phyloP scores from a whole-genome alignment of 495 filamentous ascomycete species.

The Letharia lupina region DNA sequence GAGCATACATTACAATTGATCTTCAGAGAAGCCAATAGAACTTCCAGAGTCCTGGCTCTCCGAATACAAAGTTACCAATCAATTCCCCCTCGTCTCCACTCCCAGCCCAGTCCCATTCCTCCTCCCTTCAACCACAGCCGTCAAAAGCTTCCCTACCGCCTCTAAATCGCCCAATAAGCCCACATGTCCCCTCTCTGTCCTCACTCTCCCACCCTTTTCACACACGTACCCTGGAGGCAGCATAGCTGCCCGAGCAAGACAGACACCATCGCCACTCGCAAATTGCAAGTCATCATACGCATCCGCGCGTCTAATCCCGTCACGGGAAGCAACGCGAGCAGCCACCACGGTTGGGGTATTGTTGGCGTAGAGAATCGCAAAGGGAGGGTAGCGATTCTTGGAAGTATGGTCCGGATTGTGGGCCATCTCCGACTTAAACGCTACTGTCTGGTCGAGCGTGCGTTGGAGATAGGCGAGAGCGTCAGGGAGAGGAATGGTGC shows the following conservation, averaged over 20 bases:
- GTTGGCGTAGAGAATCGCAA: conserved; percentile 83
- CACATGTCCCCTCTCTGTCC: conserved; percentile 78
- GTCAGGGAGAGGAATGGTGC: conserved; percentile 42
- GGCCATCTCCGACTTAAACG: conserved; percentile 65
- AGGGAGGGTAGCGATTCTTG: conserved; percentile 67
- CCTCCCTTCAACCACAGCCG: conserved; percentile 56
- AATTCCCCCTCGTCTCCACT: background rate
- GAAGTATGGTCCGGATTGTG: conserved; percentile 51
- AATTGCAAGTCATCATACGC: conserved; percentile 85
- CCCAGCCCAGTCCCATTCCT: conserved; percentile 52
- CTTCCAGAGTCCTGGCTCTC: background rate
- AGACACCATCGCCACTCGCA: conserved; percentile 82
- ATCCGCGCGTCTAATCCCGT: conserved; percentile 64
- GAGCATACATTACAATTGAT: background rate
- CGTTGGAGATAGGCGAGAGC: conserved; percentile 67
- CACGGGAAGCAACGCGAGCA: conserved; percentile 57
- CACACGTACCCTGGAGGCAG: conserved; percentile 69
- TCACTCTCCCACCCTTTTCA: conserved; percentile 62
- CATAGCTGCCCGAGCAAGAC: conserved; percentile 79
- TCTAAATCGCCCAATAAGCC: conserved; percentile 77
- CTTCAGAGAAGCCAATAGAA: background rate
- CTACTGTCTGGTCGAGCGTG: conserved; percentile 59
- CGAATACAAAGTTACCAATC: background rate
- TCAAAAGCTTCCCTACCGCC: conserved; percentile 66
- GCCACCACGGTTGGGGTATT: conserved; percentile 76